Base-by-base conservation (phyloP, 2,329 filamentous ascomycete genomes). In the Aspergillus phoenicis region DNA sequence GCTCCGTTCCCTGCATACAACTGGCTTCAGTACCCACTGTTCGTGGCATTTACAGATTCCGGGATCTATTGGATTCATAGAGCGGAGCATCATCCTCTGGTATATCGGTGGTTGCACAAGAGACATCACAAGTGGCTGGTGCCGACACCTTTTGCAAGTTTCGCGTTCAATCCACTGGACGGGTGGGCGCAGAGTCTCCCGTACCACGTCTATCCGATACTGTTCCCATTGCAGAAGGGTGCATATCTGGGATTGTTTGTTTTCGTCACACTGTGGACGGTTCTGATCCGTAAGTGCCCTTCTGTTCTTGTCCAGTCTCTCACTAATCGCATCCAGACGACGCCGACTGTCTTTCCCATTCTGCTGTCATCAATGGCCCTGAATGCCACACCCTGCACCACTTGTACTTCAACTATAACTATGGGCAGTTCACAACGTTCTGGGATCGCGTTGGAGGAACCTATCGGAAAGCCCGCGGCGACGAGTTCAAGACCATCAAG, bases 91-190 rank as follows among this genome's bases (percentile, higher is more conserved):
- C 88, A 92, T 75, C 91, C 91, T 5, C 72, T 78, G 36, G 73
- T 95, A 66, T 98, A 97, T 85, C 95, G 93, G 82, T 83, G 82
- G 69, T 84, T 97, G 51, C 94, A 98, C 85, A 98, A 98, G 85
- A 89, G 92, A 65, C 94, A 98, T 80, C 94, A 98, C 86, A 97
- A 96, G 83, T 98, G 94, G 94, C 96, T 97, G 79, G 95, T 97
- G 89, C 93, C 94, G 8, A 96, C 92, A 0, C 94, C 94, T 0
- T 97, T 87, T 76, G 93, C 94, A 22, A 92, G 89, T 70, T 91
- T 96, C 74, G 94, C 94, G 57, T 98, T 98, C 84, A 92, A 98
- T 80, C 93, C 94, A 0, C 74, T 97, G 48, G 94, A 98, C 73
- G 94, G 94, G 69, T 97, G 89, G 79, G 83, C 87, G 6, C 94